Percentiles rank a stretch among this genome's conserved stretches.
Conservation (phyloP, 495 filamentous ascomycete species). For the Podospora anserina region DNA sequence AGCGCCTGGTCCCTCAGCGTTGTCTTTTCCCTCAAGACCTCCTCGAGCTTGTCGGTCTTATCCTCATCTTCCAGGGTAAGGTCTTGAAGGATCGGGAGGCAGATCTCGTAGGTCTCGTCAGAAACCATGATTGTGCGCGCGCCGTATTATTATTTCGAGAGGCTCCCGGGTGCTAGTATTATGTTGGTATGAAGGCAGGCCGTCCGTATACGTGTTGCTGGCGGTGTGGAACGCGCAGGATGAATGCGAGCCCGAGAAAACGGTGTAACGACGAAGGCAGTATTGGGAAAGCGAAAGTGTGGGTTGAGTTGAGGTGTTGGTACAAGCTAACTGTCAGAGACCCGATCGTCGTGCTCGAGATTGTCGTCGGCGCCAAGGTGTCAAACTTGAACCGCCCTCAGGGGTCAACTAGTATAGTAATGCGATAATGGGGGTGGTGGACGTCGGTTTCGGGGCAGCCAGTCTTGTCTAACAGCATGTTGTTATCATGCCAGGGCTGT, state of each 20-base stretch:
- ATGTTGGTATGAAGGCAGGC: not conserved
- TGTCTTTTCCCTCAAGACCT: constrained; percentile 76
- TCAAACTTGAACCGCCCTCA: constrained; percentile 1
- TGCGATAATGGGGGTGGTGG: constrained; percentile 10
- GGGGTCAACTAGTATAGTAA: constrained; percentile 2
- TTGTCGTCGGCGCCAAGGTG: not conserved
- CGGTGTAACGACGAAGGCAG: constrained; percentile 5
- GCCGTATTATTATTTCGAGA: constrained; percentile 4
- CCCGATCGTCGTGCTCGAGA: not conserved
- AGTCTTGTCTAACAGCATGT: constrained; percentile 32
- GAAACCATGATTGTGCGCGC: constrained; percentile 65
- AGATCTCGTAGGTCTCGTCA: constrained; percentile 87
- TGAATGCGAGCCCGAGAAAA: constrained; percentile 7
- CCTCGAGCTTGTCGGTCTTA: constrained; percentile 87
- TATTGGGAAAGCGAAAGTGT: constrained; percentile 8
- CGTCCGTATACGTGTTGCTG: not conserved
- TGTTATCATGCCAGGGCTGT: constrained; percentile 26
- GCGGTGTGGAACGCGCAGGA: constrained; percentile 3
- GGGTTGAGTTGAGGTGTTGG: not conserved
- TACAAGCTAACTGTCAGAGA: not conserved
- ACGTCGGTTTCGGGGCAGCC: constrained; percentile 20
- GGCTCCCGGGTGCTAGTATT: not conserved
- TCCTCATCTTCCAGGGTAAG: constrained; percentile 85
- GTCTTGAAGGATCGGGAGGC: constrained; percentile 84
- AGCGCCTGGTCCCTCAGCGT: constrained; percentile 70